phyloP scores from a whole-genome alignment of 116 monocot genomes.

The Phalaenopsis hybrid region DNA sequence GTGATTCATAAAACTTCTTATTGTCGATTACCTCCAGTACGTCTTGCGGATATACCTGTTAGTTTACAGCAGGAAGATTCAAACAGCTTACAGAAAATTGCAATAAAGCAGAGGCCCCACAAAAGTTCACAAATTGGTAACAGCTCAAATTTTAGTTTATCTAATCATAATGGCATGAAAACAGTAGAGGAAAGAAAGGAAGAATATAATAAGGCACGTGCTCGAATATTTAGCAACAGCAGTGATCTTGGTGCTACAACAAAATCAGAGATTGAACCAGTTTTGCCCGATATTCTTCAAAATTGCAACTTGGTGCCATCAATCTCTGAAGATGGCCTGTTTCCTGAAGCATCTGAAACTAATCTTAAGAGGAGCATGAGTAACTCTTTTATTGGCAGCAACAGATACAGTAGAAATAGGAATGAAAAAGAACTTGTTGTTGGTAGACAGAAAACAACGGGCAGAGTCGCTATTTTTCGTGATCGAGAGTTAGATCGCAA shows the following conservation, averaged over 20 bases:
- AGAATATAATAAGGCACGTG: slow-evolving; percentile 85
- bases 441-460: slow-evolving; percentile 36
- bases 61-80: slow-evolving; percentile 60
- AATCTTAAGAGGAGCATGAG: slow-evolving; percentile 19
- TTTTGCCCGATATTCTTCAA: slow-evolving; percentile 45
- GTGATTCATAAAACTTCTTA: slow-evolving; percentile 54
- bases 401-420: slow-evolving; percentile 34
- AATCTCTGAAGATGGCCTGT: slow-evolving; percentile 25
- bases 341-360: slow-evolving; percentile 26
- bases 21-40: slow-evolving; percentile 51
- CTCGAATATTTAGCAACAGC: slow-evolving; percentile 70
- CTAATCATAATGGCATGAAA: slow-evolving; percentile 45
- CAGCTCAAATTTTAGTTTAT: slow-evolving; percentile 17
- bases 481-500: slow-evolving; percentile 81
- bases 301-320: slow-evolving; percentile 20
- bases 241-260: slow-evolving; percentile 12
- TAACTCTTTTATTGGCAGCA: slow-evolving; percentile 41
- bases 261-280: slow-evolving; percentile 32
- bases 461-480: slow-evolving; percentile 77
- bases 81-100: slow-evolving; percentile 46
- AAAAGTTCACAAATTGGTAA: slow-evolving; percentile 24
- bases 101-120: slow-evolving; percentile 81
- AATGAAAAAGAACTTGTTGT: slow-evolving; percentile 35
- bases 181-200: slow-evolving; percentile 97
- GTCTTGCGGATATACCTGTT: slow-evolving; percentile 78